Evolutionary conservation across 257 asterid genomes (phyloP), one percentile per base, ranked within the genome.

Genomic region (Nemophila menziesii): DNA sequence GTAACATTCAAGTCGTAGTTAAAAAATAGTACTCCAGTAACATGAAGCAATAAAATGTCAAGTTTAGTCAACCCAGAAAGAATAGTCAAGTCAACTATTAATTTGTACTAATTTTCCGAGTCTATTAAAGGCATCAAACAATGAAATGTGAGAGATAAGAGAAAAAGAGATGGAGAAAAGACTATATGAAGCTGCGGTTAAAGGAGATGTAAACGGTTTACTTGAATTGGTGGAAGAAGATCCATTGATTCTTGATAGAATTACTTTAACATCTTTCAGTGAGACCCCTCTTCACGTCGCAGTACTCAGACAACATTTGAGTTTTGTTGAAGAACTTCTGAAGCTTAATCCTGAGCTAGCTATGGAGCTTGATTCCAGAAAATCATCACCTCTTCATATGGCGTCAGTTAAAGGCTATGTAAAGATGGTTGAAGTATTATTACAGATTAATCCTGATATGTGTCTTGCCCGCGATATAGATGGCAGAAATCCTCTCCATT

Each of bases 401-500:
- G 84, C 80, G 13, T 57, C 80, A 1, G 46, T 44, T 4, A 62
- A 46, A 41, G 85, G 80, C 1, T 12, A 62, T n/a, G 1, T 60
- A 16, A 54, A 65, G 14, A 68, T 71, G 3, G 64, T 26, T 0
- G 55, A 12, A 8, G 8, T 1, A 5, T 14, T 75, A 47, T 5
- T 46, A 2, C 16, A 37, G 2, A 64, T 64, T 20, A 58, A 69
- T 36, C 69, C 77, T 3, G 62, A 65, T n/a, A 54, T 61, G 68
- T 68, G 78, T 24, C 40, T 68, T 6, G 52, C 62, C 0, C 67
- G 69, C 1, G 80, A 74, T 52, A 50, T 51, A 0, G 67, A 63
- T 11, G 89, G 89, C 16, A 54, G 71, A 63, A 71, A 71, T 13
- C 80, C 89, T 12, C 45, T 78, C 3, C 80, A 74, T 42, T 58